Evolutionary conservation across 805 yeast genomes (phyloP).

Genomic region (Komagataella phaffii): DNA sequence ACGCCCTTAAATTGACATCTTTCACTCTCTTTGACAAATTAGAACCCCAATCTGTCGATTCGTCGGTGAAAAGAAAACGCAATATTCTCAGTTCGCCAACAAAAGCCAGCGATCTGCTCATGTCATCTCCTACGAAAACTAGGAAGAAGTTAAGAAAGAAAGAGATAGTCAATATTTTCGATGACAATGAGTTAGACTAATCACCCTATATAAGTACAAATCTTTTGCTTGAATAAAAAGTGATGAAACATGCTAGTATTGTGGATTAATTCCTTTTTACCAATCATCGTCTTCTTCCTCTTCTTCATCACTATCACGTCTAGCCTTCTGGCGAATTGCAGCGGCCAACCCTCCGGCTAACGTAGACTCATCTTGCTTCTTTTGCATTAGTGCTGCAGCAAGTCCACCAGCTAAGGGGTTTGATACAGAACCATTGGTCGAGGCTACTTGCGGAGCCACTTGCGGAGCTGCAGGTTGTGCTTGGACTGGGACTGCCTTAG

Average conservation of each 20-base stretch:
- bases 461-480: conserved; percentile 13
- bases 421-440: conserved; percentile 11
- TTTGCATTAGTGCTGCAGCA: conserved; percentile 56
- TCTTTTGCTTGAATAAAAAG: background rate
- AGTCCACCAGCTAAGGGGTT: conserved; percentile 32
- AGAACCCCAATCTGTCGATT: background rate
- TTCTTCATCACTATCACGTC: conserved; percentile 59
- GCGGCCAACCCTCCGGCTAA: conserved; percentile 84
- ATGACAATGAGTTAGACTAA: background rate
- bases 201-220: background rate
- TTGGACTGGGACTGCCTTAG: conserved; percentile 24
- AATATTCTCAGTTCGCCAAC: background rate
- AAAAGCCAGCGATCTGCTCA: background rate
- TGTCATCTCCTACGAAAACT: background rate
- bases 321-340: conserved; percentile 69
- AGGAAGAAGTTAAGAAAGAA: background rate
- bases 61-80: background rate
- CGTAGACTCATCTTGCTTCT: conserved; percentile 42
- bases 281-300: conserved; percentile 49
- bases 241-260: background rate
- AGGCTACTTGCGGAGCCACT: conserved; percentile 9
- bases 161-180: background rate
- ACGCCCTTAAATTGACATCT: background rate
- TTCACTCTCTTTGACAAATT: background rate
- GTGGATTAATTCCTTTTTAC: conserved; percentile 3